These are phyloP conservation scores for Exobasidium cylindrosporum DNA, from an alignment of 1,284 basidiomycete genomes.

Conservation along the genomic window DNA sequence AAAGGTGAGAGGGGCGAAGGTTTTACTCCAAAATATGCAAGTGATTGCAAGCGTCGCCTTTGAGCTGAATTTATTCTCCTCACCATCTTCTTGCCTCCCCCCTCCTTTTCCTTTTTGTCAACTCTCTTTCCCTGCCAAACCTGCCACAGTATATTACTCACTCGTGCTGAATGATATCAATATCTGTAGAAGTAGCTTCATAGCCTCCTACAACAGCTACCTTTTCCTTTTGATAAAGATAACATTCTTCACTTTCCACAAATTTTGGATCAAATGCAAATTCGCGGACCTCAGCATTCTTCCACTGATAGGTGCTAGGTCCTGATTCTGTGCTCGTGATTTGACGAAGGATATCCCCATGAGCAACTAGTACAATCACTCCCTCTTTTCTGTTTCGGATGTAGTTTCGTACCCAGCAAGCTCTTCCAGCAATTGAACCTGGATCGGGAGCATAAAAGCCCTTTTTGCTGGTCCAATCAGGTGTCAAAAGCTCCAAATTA, in stretches of 20 bases:
- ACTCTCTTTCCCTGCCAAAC: too few species aligned
- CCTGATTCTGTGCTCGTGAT: constrained; percentile 31
- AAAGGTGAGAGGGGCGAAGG: too few species aligned
- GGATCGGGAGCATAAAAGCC: constrained; percentile 50
- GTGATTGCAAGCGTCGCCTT: too few species aligned
- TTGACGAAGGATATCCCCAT: constrained; percentile 52
- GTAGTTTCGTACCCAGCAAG: constrained; percentile 52
- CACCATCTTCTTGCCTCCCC: background rate
- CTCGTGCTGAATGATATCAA: constrained; percentile 15
- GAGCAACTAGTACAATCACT: constrained; percentile 51
- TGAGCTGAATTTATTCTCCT: too few species aligned
- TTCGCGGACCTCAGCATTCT: constrained; percentile 50
- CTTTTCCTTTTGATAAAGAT: constrained; percentile 30
- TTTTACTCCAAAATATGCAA: too few species aligned
- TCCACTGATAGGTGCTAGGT: constrained; percentile 31
- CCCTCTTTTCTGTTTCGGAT: constrained; percentile 47
- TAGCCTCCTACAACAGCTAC: constrained; percentile 40
- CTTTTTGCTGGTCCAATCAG: constrained; percentile 52
- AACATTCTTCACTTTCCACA: constrained; percentile 38
- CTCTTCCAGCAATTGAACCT: constrained; percentile 39
- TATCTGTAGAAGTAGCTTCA: constrained; percentile 40
- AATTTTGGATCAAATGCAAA: constrained; percentile 41
- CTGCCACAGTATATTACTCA: too few species aligned
- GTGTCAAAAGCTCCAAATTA: constrained; percentile 46
- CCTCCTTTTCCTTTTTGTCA: background rate